phyloP scores from a whole-genome alignment of 192 early-diverging fungal species.

The Pilaira anomala region DNA sequence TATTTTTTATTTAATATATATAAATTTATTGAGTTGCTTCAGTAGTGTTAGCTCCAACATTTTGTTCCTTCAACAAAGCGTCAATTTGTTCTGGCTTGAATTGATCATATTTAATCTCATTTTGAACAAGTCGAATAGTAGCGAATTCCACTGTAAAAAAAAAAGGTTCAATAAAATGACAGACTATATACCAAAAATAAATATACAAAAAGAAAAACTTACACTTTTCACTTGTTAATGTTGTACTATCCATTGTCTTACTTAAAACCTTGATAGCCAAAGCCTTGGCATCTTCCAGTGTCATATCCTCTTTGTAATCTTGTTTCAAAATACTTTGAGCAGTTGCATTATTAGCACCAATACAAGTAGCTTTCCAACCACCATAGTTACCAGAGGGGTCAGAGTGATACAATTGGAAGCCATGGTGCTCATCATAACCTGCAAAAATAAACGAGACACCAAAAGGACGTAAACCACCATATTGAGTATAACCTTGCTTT shows the following conservation, averaged over 20 bases:
- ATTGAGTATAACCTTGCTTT: conserved; percentile 99
- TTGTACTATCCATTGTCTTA: conserved; percentile 96
- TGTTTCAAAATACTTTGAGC: conserved; percentile 93
- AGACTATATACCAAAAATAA: conserved; percentile 2
- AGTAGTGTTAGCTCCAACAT: conserved; percentile 34
- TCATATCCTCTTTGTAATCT: conserved; percentile 90
- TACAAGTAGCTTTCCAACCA: conserved; percentile 98
- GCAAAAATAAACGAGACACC: conserved; percentile 98
- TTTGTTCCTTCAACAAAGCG: conserved; percentile 73
- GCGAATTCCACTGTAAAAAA: conserved; percentile 79
- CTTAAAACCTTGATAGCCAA: conserved; percentile 91
- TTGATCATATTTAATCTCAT: conserved; percentile 61
- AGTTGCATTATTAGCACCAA: conserved; percentile 91
- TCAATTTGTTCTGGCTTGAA: conserved; percentile 80
- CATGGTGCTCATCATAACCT: conserved; percentile 84
- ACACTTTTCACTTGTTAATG: conserved; percentile 89
- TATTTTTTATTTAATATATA: conserved; percentile 9
- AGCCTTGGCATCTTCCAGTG: conserved; percentile 85
- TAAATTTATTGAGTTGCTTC: conserved; percentile 7
- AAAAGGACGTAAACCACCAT: conserved; percentile 96
- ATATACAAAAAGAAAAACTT: conserved; percentile 29
- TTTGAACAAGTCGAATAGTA: conserved; percentile 65
- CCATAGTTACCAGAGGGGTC: conserved; percentile 99
- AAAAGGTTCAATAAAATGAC: conserved; percentile 1
- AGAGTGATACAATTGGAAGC: conserved; percentile 97